A percentile compares a stretch with the other conserved stretches of the same genome.
Conservation (phyloP, 179 eudicot species). For the Amaranthus tricolor region DNA sequence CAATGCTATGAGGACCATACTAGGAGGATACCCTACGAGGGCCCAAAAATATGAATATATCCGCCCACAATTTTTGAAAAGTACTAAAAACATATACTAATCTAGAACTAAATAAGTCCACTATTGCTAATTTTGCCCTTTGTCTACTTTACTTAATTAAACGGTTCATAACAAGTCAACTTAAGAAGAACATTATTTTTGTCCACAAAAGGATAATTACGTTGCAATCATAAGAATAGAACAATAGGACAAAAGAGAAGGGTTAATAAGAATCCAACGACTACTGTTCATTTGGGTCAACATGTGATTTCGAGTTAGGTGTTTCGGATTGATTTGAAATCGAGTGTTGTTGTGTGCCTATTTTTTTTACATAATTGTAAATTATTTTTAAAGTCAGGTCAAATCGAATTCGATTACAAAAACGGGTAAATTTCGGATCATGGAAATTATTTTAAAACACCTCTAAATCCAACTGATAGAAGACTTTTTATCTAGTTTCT, state of each 20-base stretch:
- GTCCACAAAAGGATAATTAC: conserved; percentile 12
- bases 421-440: too few species aligned
- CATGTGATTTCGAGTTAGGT: too few species aligned
- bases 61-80: conserved; percentile 33
- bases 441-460: too few species aligned
- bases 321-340: too few species aligned
- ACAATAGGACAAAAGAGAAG: conserved; percentile 19
- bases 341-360: too few species aligned
- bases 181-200: conserved; percentile 13
- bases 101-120: background rate
- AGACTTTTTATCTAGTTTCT: too few species aligned
- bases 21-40: background rate
- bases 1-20: conserved; percentile 13
- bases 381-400: too few species aligned
- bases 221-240: conserved; percentile 22
- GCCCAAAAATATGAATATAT: background rate
- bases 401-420: too few species aligned
- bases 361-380: too few species aligned
- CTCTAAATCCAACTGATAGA: too few species aligned
- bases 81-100: background rate
- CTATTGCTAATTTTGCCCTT: background rate
- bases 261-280: too few species aligned
- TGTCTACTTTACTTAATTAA: background rate
- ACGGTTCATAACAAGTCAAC: conserved; percentile 28
- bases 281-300: too few species aligned